Evolutionary conservation across 148 eudicot genomes (phyloP).

Genomic region (Nepenthes gracilis): DNA sequence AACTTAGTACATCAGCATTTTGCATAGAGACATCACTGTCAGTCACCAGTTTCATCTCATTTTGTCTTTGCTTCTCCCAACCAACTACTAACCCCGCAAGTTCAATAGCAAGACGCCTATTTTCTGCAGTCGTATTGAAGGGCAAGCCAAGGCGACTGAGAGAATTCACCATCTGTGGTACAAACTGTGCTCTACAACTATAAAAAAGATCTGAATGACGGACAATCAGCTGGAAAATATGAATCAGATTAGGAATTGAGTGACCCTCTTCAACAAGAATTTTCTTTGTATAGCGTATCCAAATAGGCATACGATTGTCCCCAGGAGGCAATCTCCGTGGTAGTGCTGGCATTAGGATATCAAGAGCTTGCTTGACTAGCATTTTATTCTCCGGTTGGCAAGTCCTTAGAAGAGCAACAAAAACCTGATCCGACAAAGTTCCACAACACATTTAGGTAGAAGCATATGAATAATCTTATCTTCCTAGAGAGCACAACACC

Average conservation of each 20-base stretch:
- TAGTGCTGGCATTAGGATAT: conserved; percentile 97
- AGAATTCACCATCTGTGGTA: conserved; percentile 98
- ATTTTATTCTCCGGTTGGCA: conserved; percentile 98
- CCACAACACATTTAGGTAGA: background rate
- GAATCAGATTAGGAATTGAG: conserved; percentile 91
- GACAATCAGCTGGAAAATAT: conserved; percentile 96
- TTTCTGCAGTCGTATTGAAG: conserved; percentile 79
- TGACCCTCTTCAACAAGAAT: conserved; percentile 99
- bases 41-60: conserved; percentile 59
- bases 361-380: conserved; percentile 98
- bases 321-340: conserved; percentile 90
- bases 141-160: conserved; percentile 96
- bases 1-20: conserved; percentile 40
- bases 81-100: conserved; percentile 98
- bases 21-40: conserved; percentile 41
- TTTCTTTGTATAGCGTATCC: conserved; percentile 98
- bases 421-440: conserved; percentile 42
- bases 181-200: conserved; percentile 97
- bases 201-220: conserved; percentile 99
- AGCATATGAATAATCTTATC: background rate
- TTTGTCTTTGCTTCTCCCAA: conserved; percentile 97
- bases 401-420: conserved; percentile 94
- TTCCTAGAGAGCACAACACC: background rate
- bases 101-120: conserved; percentile 97
- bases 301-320: conserved; percentile 98